Evolutionary conservation across 1,284 basidiomycete species (phyloP), one percentile per base, ranked within the genome.

Genomic region (Ganoderma resinaceum): DNA sequence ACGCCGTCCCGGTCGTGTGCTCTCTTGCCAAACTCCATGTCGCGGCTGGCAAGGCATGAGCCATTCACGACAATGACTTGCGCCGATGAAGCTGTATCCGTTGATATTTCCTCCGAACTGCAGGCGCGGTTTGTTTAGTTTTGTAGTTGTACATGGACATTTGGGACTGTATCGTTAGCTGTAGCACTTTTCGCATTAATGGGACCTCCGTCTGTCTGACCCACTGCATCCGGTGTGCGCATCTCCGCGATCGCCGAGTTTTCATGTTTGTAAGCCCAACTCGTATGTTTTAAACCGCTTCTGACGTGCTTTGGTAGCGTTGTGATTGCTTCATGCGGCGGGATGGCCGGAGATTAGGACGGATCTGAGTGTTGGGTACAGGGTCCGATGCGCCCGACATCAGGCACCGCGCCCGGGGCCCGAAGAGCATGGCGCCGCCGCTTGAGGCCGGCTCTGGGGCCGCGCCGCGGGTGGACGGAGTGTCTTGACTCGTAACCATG

Each of bases 21-120:
- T 87, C 91, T 5, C 78, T 94, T 55, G 83, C 91, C n/a, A 93
- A 92, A 76, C 76, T 93, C 46, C 90, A 94, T 65, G 84, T 92
- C 14, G 69, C 76, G 11, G 75, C 76, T 14, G 75, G 76, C 62
- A 80, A 80, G 68, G 78, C 73, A 62, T 76, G 66, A 71, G 63
- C n/a, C 6, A 8, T 60, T 26, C 23, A 40, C 58, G 37, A 26
- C 31, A 58, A 58, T 37, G 55, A 9, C 11, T 35, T 14, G 37
- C 7, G 31, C 61, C 52, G 12, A 16, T 59, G 20, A 49, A 37
- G 23, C 29, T 37, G 31, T 33, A 57, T 42, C 57, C 62, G 58
- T 57, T 26, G 20, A 8, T 38, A 37, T 29, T 62, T 2, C 38
- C 37, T 14, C 8, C 29, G 52, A 23, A 63, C 69, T 68, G 64